Evolutionary conservation across 192 early-diverging fungal genomes (phyloP).

Genomic region (Rhizophagus sp.): DNA sequence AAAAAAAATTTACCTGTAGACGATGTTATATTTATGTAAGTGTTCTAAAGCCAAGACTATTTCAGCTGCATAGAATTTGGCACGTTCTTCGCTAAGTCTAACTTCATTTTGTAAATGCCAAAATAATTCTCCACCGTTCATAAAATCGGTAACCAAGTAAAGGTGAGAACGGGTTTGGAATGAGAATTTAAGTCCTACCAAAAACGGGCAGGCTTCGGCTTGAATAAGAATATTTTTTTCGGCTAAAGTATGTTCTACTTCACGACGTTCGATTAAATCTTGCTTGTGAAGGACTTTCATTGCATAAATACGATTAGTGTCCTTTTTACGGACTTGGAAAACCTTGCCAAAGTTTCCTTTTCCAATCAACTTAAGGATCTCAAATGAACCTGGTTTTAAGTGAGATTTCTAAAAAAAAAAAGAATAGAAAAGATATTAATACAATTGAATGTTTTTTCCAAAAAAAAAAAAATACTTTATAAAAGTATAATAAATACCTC

Average conservation of each 20-base stretch:
- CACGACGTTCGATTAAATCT: conserved; percentile 71
- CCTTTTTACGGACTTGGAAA: conserved; percentile 75
- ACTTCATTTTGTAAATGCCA: conserved; percentile 71
- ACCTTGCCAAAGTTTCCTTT: conserved; percentile 84
- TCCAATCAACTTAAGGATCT: conserved; percentile 73
- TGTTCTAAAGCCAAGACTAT: conserved; percentile 68
- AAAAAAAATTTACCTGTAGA: conserved; percentile 51
- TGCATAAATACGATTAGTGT: conserved; percentile 79
- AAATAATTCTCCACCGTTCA: conserved; percentile 81
- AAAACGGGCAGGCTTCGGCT: conserved; percentile 65
- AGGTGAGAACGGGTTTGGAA: conserved; percentile 79
- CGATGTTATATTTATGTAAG: conserved; percentile 65
- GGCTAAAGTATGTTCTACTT: conserved; percentile 72
- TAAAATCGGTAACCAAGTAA: conserved; percentile 78
- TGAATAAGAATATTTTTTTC: conserved; percentile 78
- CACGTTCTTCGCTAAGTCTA: conserved; percentile 60
- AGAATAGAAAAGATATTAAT: background rate
- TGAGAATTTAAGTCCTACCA: conserved; percentile 74
- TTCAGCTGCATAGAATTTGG: conserved; percentile 72
- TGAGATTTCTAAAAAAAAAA: conserved; percentile 35
- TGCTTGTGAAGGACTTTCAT: conserved; percentile 82
- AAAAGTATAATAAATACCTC: conserved; percentile 4
- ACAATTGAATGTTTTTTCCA: background rate
- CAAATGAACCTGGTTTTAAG: conserved; percentile 52
- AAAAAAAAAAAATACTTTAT: background rate